Evolutionary conservation across 768 basidiomycete species (phyloP).

Genomic region (Amanita inopinata): DNA sequence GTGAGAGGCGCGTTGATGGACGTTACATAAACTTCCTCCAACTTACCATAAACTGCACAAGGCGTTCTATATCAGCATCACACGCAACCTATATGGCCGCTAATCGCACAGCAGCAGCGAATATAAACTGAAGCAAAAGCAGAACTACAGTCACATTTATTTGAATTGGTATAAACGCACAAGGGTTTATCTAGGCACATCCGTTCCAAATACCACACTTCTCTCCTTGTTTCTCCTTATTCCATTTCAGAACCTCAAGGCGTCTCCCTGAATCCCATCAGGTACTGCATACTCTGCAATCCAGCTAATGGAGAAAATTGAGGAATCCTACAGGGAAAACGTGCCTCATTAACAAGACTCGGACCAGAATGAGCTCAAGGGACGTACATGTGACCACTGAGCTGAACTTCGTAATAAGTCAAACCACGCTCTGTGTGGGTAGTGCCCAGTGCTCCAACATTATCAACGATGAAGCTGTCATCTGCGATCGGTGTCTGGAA

Average conservation of each 20-base stretch:
- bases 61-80: too few species aligned
- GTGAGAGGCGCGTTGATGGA: too few species aligned
- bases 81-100: too few species aligned
- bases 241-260: too few species aligned
- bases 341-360: slow-evolving; percentile 2
- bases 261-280: slow-evolving; percentile 51
- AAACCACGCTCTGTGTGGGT: slow-evolving; percentile 59
- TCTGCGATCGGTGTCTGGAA: slow-evolving; percentile 60
- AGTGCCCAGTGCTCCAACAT: slow-evolving; percentile 56
- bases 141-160: neutral
- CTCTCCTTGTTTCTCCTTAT: neutral
- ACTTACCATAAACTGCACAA: too few species aligned
- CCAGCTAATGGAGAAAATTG: slow-evolving; percentile 63
- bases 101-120: neutral
- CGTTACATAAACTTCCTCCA: too few species aligned
- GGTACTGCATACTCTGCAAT: slow-evolving; percentile 58
- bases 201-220: neutral
- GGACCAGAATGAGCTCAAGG: neutral
- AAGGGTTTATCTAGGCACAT: too few species aligned
- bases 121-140: neutral
- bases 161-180: too few species aligned
- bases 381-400: slow-evolving; percentile 65
- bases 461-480: slow-evolving; percentile 65
- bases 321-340: slow-evolving; percentile 43
- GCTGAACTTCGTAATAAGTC: slow-evolving; percentile 54